Conservation (phyloP, 1,284 basidiomycete species). For the Irpex sp. region DNA sequence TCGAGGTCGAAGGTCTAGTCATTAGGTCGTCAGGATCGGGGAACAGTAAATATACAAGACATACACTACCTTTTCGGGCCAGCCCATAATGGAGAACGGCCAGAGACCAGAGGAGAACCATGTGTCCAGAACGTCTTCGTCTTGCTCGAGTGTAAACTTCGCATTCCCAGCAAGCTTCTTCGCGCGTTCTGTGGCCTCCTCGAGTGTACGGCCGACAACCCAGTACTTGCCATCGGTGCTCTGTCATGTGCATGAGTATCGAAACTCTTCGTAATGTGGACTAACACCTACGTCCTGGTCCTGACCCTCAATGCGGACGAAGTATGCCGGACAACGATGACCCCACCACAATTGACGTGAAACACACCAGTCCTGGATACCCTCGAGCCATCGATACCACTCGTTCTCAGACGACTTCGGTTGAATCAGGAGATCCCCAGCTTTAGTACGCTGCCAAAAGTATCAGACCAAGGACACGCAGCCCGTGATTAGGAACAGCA, state of each 20-base stretch:
- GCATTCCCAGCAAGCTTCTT: slow-evolving; percentile 68
- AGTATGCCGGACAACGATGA: slow-evolving; percentile 94
- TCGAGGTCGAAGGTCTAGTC: slow-evolving; percentile 53
- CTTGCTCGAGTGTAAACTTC: slow-evolving; percentile 84
- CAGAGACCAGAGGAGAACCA: slow-evolving; percentile 99
- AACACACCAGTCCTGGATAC: slow-evolving; percentile 99
- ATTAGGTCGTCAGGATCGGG: background rate
- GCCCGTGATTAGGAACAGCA: slow-evolving; percentile 1
- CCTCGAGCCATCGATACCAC: slow-evolving; percentile 96
- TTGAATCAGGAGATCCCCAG: slow-evolving; percentile 81
- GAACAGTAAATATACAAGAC: too few species aligned
- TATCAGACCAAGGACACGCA: background rate
- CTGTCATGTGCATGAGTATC: slow-evolving; percentile 8
- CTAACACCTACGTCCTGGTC: slow-evolving; percentile 61
- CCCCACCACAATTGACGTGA: slow-evolving; percentile 99
- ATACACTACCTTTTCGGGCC: slow-evolving; percentile 81
- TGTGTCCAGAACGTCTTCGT: slow-evolving; percentile 97
- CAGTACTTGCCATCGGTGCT: slow-evolving; percentile 80
- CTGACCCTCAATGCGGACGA: slow-evolving; percentile 83
- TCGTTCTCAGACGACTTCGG: slow-evolving; percentile 90
- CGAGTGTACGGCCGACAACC: slow-evolving; percentile 85
- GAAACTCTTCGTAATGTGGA: background rate
- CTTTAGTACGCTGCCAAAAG: slow-evolving; percentile 69
- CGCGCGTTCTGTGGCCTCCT: slow-evolving; percentile 82
- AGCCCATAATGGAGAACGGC: slow-evolving; percentile 98